Evolutionary conservation across 2,329 filamentous ascomycete species (phyloP).

Genomic region (Aureobasidium leucospermi): DNA sequence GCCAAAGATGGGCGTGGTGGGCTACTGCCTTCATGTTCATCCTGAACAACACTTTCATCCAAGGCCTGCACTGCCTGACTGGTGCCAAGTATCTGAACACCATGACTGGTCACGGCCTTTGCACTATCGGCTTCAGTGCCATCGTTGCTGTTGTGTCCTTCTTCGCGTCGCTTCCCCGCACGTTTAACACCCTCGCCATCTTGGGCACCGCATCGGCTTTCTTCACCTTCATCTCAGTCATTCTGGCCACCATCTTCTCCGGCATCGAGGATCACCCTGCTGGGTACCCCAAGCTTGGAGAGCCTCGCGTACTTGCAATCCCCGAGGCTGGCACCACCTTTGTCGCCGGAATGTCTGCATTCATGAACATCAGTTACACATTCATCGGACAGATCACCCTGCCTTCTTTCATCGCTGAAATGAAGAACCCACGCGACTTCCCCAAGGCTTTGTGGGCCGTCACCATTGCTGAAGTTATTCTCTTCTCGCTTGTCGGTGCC

Average conservation of each 20-base stretch:
- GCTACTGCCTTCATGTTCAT: slow-evolving; percentile 78
- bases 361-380: slow-evolving; percentile 92
- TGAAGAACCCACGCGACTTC: slow-evolving; percentile 75
- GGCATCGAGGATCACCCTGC: slow-evolving; percentile 68
- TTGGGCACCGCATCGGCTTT: slow-evolving; percentile 71
- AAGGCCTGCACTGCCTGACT: slow-evolving; percentile 75
- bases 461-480: slow-evolving; percentile 77
- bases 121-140: slow-evolving; percentile 73
- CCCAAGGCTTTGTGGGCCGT: slow-evolving; percentile 89
- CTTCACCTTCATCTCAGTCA: slow-evolving; percentile 84
- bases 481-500: slow-evolving; percentile 75
- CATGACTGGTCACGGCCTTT: slow-evolving; percentile 64
- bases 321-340: slow-evolving; percentile 68
- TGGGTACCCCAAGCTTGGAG: slow-evolving; percentile 43
- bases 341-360: slow-evolving; percentile 74
- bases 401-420: slow-evolving; percentile 91
- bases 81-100: slow-evolving; percentile 87
- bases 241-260: slow-evolving; percentile 76
- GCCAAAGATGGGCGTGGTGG: slow-evolving; percentile 63
- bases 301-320: slow-evolving; percentile 60
- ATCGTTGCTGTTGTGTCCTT: slow-evolving; percentile 70
- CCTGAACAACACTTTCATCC: slow-evolving; percentile 88
- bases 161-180: slow-evolving; percentile 73
- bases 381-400: slow-evolving; percentile 95
- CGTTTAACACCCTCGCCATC: slow-evolving; percentile 72